Conservation (phyloP, 306 rosid genomes). For the Fragaria ananassa region DNA sequence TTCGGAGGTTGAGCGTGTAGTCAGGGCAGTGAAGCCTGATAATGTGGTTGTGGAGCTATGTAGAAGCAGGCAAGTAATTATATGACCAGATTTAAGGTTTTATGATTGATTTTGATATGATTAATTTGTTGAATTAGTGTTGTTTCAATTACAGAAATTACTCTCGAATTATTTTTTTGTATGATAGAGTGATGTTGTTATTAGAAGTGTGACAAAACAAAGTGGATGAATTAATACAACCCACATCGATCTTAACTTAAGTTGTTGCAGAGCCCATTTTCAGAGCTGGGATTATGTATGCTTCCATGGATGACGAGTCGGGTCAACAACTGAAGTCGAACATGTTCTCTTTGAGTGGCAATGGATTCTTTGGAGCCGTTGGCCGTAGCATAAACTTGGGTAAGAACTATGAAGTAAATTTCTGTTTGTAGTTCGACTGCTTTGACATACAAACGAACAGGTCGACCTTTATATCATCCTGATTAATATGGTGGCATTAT, state of each 20-base stretch:
- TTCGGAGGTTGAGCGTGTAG: conserved; percentile 65
- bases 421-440: not conserved
- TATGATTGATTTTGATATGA: not conserved
- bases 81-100: not conserved
- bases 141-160: not conserved
- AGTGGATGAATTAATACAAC: not conserved
- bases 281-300: conserved; percentile 97
- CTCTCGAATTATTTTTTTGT: too few relatives aligned
- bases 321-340: conserved; percentile 58
- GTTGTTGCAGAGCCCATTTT: conserved; percentile 64
- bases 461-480: not conserved
- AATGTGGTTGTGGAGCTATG: conserved; percentile 86
- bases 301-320: conserved; percentile 42
- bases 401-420: conserved; percentile 33
- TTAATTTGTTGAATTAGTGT: not conserved
- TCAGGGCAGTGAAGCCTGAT: conserved; percentile 59
- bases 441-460: not conserved
- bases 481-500: not conserved
- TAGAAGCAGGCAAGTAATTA: conserved; percentile 73
- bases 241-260: conserved; percentile 37
- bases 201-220: not conserved
- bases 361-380: conserved; percentile 77
- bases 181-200: not conserved
- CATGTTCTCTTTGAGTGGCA: conserved; percentile 82
- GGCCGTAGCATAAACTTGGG: conserved; percentile 92